Evolutionary conservation across 441 rosid species (phyloP).

Genomic region (Populus trichocarpa): DNA sequence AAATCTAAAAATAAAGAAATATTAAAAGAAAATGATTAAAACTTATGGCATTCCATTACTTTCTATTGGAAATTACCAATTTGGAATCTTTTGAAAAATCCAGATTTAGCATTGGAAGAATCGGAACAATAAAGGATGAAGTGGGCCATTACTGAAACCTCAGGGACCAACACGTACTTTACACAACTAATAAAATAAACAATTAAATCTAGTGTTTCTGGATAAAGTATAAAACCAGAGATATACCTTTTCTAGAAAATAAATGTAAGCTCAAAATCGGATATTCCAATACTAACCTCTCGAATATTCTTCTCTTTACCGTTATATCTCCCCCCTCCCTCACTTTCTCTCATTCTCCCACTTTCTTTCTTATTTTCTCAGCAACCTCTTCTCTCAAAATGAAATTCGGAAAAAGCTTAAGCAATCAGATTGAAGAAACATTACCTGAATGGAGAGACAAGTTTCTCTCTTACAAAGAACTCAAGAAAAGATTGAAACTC

Average conservation of each 20-base stretch:
- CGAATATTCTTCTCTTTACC: slow-evolving; percentile 55
- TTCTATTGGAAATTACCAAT: too few relatives aligned
- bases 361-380: slow-evolving; percentile 11
- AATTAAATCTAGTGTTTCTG: neutral
- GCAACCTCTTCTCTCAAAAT: slow-evolving; percentile 23
- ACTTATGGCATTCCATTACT: too few relatives aligned
- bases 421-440: slow-evolving; percentile 83
- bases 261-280: slow-evolving; percentile 16
- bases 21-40: too few relatives aligned
- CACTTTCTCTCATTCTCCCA: neutral
- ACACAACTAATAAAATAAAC: neutral
- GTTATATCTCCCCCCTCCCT: slow-evolving; percentile 28
- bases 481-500: slow-evolving; percentile 73
- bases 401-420: slow-evolving; percentile 91
- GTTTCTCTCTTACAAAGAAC: slow-evolving; percentile 77
- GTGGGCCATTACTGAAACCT: too few relatives aligned
- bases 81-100: too few relatives aligned
- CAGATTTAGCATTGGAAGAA: too few relatives aligned
- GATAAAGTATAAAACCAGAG: slow-evolving; percentile 37
- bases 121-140: too few relatives aligned
- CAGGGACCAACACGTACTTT: too few relatives aligned
- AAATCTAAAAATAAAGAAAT: too few relatives aligned
- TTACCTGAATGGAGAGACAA: slow-evolving; percentile 85
- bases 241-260: slow-evolving; percentile 23
- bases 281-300: slow-evolving; percentile 43